Evolutionary conservation across 495 filamentous ascomycete genomes (phyloP), one percentile per base, ranked within the genome.

Genomic region (Neurospora sp.): DNA sequence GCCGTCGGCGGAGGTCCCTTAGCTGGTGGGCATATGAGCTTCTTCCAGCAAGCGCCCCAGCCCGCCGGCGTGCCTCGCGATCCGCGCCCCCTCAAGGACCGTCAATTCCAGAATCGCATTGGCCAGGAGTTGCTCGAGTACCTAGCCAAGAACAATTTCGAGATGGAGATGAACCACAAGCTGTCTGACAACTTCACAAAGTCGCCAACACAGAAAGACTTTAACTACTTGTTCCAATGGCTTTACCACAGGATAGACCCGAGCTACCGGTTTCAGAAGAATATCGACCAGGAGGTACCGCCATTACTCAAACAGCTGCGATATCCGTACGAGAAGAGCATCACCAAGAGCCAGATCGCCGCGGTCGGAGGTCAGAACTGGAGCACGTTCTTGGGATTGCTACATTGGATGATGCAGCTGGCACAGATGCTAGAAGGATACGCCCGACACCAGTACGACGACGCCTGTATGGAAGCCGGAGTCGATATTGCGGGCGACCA

Each of bases 361-460:
- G 95, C 96, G 1, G 96, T 98, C 5, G 96, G 96, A 71, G 94
- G 94, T 11, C 93, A 95, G 79, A 98, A 97, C 77, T 99, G 96
- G 96, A 90, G 91, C 38, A 93, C 92, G 0, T 97, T 98, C 79
- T 84, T 99, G 35, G 96, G 94, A 0, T 86, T 98, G 82, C 86
- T 99, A 69, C 95, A 99, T 82, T 99, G 96, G 96, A 91, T 99
- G 89, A 96, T 99, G 94, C 94, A 98, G 81, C 84, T 98, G 69
- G 93, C 94, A 14, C 88, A 92, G 71, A 97, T 97, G 89, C 90
- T 97, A 82, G 93, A 98, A 72, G 83, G 90, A 11, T 98, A 92
- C 78, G 82, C 86, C 4, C 74, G 82, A 31, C 89, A 93, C 41
- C 88, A 90, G 62, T 98, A 96, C 80, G 94, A 98, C 74, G 92